phyloP scores from a whole-genome alignment of 371 early-diverging fungal species.

The Sanchytrium tribonematis region DNA sequence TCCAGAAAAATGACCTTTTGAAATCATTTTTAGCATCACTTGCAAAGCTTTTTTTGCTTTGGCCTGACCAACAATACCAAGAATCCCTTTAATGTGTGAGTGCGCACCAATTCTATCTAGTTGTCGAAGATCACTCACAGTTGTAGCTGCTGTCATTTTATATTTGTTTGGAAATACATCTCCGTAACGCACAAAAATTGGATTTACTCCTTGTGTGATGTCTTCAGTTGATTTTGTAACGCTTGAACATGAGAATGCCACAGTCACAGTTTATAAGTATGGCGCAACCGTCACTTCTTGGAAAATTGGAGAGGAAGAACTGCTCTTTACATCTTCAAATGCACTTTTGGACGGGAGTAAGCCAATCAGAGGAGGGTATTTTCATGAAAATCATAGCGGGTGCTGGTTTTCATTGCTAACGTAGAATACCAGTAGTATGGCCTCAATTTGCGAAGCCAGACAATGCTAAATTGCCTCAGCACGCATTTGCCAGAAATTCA shows the following conservation, averaged over 20 bases:
- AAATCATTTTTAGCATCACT: conserved; percentile 26
- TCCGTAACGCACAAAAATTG: too few relatives aligned
- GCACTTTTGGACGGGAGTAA: conserved; percentile 45
- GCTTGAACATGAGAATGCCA: too few relatives aligned
- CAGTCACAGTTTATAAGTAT: too few relatives aligned
- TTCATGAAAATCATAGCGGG: conserved; percentile 9
- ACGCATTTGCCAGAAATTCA: conserved; percentile 57
- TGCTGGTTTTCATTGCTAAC: not conserved
- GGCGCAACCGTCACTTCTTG: conserved; percentile 56
- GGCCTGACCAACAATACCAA: conserved; percentile 90
- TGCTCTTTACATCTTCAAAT: conserved; percentile 33
- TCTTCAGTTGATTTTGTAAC: too few relatives aligned
- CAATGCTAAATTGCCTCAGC: conserved; percentile 30
- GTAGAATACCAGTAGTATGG: conserved; percentile 37
- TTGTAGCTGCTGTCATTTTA: too few relatives aligned
- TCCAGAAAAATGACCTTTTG: conserved; percentile 37
- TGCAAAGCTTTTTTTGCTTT: conserved; percentile 86
- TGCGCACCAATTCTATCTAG: conserved; percentile 83
- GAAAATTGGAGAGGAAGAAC: conserved; percentile 29
- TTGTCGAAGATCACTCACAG: too few relatives aligned
- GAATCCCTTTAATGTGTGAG: conserved; percentile 77
- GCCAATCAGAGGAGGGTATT: conserved; percentile 65
- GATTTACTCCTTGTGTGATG: too few relatives aligned
- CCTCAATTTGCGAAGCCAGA: conserved; percentile 37
- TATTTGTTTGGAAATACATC: too few relatives aligned